Base-by-base conservation (phyloP, 2,329 filamentous ascomycete species). In the Talaromyces funiculosus region DNA sequence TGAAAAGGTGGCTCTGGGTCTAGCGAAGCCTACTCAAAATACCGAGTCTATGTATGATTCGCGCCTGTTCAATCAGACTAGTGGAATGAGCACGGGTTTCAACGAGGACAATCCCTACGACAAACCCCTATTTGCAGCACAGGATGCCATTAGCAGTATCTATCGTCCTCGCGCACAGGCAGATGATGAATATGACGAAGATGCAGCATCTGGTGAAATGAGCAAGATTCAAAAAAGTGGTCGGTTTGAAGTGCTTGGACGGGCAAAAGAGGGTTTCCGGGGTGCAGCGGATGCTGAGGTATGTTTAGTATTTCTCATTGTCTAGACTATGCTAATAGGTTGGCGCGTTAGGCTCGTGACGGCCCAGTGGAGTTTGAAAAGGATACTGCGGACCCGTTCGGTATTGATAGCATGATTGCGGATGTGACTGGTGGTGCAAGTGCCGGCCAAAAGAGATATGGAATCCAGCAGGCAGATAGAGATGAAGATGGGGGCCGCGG, bases 61-160 rank as follows among this genome's bases (percentile, higher is more conserved):
- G 2, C 84, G 94, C 42, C 78, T 99, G 31, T 99, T 99, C 78
- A 97, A 97, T 77, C 91, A 96, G 77, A 89, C 87, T 5, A 92
- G 89, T 67, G 94, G 94, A 0, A 95, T 99, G 72, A 88, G 92
- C 67, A 84, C 87, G 57, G 94, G 93, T 0, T 92, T 97, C 82
- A 99, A 99, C 74, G 94, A 99, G 75, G 94, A 99, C 74, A 94
- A 99, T 71, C 86, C 88, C 0, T 99, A 97, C 78, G 94, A 97
- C 75, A 97, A 97, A 77, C 94, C 94, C 20, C 80, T 99, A 7
- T 99, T 99, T 73, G 92, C 92, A 0, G 93, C 94, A 14, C 92
- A 97, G 72, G 93, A 97, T 71, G 93, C 91, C 8, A 91, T 97
- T 68, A 94, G 86, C 77, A 93, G 88, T 73, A 97, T 99, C 66